phyloP scores from a whole-genome alignment of 441 rosid species.

The Sinapis alba region DNA sequence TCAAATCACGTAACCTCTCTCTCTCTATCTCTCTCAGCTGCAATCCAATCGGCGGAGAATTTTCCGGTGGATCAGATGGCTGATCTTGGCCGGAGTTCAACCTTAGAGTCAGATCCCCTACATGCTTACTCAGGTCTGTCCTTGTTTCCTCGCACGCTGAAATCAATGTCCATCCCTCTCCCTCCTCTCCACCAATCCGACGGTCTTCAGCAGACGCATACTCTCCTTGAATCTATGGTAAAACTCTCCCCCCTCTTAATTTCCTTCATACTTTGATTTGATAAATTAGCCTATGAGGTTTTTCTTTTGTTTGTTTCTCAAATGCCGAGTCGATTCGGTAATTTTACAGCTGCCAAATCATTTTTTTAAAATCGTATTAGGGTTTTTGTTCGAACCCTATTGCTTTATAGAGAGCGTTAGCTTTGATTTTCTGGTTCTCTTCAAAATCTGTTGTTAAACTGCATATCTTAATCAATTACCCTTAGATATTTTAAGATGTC shows the following conservation, averaged over 20 bases:
- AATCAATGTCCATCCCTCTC: conserved; percentile 45
- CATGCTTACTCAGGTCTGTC: conserved; percentile 52
- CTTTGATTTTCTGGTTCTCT: conserved; percentile 8
- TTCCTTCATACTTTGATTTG: background rate
- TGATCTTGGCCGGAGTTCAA: conserved; percentile 14
- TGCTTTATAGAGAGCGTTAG: background rate
- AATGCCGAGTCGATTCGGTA: background rate
- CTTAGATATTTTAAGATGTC: background rate
- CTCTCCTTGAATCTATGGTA: conserved; percentile 65
- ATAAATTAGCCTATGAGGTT: conserved; percentile 18
- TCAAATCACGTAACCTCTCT: conserved; percentile 3
- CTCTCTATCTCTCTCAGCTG: background rate
- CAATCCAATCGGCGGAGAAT: background rate
- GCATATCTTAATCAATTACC: background rate
- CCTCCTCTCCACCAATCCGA: conserved; percentile 34
- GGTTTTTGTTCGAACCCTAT: background rate
- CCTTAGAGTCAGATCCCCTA: conserved; percentile 52
- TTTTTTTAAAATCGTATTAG: background rate
- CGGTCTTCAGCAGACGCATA: conserved; percentile 46
- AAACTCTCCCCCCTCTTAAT: background rate
- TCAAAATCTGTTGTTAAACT: background rate
- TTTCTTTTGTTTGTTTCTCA: background rate
- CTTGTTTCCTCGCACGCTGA: conserved; percentile 61
- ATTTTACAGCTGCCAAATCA: background rate
- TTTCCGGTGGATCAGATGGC: conserved; percentile 25